Evolutionary conservation across 2,329 filamentous ascomycete species (phyloP), one percentile per base, ranked within the genome.

Genomic region (Clarireedia hainanense): DNA sequence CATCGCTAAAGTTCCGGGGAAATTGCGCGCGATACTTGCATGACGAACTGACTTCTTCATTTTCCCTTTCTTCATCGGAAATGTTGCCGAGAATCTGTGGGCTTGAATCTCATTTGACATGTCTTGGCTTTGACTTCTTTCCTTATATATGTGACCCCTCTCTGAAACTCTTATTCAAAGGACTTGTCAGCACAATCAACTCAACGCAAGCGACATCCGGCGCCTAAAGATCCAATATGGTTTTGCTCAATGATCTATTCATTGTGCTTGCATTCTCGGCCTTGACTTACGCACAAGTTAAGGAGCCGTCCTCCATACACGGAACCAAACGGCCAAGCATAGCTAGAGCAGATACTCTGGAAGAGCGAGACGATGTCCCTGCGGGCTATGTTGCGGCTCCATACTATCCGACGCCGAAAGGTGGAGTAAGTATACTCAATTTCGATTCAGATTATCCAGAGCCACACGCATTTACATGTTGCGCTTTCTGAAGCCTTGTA

Each of bases 381-480:
- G 58, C 60, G 10, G 64, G 63, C 43, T 67, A 63, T 63, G 53
- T 60, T n/a, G 60, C 64, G 26, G 36, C 58, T 54, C 64, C 64
- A 23, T 66, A 67, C 36, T 69, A 69, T 48, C 67, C 67, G 5
- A 56, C 65, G 5, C 67, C 67, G 3, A 63, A 60, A 30, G 88
- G 88, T 40, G 91, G 88, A 84, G 30, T 34, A 12, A 34, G 30
- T 34, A 14, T 34, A 34, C 30, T 4, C 10, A 20, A 20, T 20
- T 20, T 20, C 3, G 20, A 20, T 20, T 20, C 2, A 20, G 2
- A 20, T 20, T 20, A 20, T 20, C 20, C 20, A 20, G 20, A 20
- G 20, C 20, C 20, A 20, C 20, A 20, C 20, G 20, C 9, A 12
- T 34, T 12, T 14, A 12, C 30, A 12, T 12, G 12, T 12, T 12